Evolutionary conservation across 148 eudicot genomes (phyloP), one percentile per base, ranked within the genome.

Genomic region (Camellia lanceoleosa): DNA sequence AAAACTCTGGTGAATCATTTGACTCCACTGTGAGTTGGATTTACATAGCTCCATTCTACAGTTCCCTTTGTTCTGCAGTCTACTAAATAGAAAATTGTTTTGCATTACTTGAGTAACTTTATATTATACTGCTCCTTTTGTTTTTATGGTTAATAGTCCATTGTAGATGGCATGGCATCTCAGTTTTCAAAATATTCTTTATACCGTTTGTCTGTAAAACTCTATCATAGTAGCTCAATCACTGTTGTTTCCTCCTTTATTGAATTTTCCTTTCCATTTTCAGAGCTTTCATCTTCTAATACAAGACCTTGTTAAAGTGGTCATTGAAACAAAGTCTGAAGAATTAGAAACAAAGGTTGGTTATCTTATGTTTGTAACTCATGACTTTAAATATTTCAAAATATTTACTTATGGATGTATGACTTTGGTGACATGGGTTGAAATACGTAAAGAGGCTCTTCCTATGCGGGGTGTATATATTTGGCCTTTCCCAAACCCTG

Each of bases 271-370:
- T 2, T 89, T 78, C 60, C 20, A 19, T 63, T 88, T 77, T 83
- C 92, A 95, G 99, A 93, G 75, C 70, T 93, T 95, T 81, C 89
- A 88, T 81, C 72, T 83, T 88, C 82, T 95, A 54, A 79, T 95
- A 77, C 79, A 90, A 89, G 87, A 84, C 71, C 81, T 95, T 55
- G 76, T 74, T 78, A 82, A 91, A 79, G 82, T 80, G 54, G 80
- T 79, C 62, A 42, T 73, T 66, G 88, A 79, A 75, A 72, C 68
- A 66, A 88, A 79, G 14, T 5, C 76, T 71, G 85, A 73, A 55
- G 85, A 85, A 70, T 64, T 77, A 59, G 82, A 83, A 38, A 72
- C 78, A 71, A 87, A 81, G 93, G 98, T 92, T 69, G 73, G 81
- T 76, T 56, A 30, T 77, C 52, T 14, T 8, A 9, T 56, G 46